Evolutionary conservation across 352 stramenopile genomes (phyloP).

Genomic region (Globisporangium nodosum): DNA sequence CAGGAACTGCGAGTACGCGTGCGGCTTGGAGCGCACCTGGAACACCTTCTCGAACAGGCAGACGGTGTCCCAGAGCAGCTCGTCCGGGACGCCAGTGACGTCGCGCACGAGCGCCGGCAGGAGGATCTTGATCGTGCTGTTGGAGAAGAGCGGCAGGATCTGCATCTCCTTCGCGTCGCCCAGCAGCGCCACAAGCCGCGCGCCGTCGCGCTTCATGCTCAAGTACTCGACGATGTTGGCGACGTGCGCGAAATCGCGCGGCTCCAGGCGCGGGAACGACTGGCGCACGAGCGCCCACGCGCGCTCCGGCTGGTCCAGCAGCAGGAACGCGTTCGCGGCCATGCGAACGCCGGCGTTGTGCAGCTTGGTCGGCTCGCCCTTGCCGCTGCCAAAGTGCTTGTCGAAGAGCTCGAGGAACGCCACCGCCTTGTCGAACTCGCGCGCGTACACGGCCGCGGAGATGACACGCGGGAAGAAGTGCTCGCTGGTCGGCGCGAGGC

Average conservation of each 20-base stretch:
- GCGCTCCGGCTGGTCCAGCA: slow-evolving; percentile 34
- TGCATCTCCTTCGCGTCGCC: slow-evolving; percentile 25
- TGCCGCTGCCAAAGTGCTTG: slow-evolving; percentile 10
- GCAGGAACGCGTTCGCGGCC: slow-evolving; percentile 45
- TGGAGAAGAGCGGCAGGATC: slow-evolving; percentile 23
- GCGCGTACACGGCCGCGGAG: slow-evolving; percentile 39
- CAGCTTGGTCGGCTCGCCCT: slow-evolving; percentile 11
- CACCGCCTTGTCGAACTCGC: slow-evolving; percentile 42
- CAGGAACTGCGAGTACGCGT: slow-evolving; percentile 33
- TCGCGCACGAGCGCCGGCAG: slow-evolving; percentile 31
- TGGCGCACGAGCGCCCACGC: slow-evolving; percentile 37
- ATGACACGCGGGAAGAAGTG: slow-evolving; percentile 48
- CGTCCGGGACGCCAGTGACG: slow-evolving; percentile 26
- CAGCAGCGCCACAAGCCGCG: slow-evolving; percentile 29
- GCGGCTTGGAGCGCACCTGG: slow-evolving; percentile 24
- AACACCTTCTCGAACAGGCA: slow-evolving; percentile 28
- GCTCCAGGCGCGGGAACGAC: slow-evolving; percentile 20
- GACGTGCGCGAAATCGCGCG: slow-evolving; percentile 20
- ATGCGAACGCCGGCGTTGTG: slow-evolving; percentile 39
- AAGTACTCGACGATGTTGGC: slow-evolving; percentile 48
- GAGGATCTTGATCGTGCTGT: slow-evolving; percentile 31
- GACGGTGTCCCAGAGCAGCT: slow-evolving; percentile 27
- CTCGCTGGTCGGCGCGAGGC: slow-evolving; percentile 21
- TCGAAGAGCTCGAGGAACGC: slow-evolving; percentile 31
- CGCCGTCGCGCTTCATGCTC: slow-evolving; percentile 24